These are phyloP conservation scores for Boletus pseudopeckii DNA, from an alignment of 768 basidiomycete genomes.

Conservation along the genomic window DNA sequence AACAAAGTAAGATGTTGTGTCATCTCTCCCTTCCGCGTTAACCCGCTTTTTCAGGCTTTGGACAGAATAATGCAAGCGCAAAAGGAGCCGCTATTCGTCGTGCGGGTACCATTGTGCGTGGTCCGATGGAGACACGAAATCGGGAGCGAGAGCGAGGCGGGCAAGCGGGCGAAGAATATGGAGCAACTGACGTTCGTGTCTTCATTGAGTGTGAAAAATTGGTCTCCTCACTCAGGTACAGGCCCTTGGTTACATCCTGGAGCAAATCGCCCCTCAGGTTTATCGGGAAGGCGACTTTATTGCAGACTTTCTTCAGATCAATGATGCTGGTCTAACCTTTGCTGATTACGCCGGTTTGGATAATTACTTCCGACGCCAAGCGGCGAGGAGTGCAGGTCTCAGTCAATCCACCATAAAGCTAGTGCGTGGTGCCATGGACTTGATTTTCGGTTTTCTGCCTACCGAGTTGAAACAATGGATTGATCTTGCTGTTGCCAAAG, in stretches of 20 bases:
- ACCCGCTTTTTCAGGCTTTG: conserved; percentile 41
- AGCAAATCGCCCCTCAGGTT: conserved; percentile 72
- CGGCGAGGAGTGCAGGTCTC: conserved; percentile 66
- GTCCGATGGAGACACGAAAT: conserved; percentile 56
- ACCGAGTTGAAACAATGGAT: conserved; percentile 82
- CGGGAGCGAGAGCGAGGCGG: conserved; percentile 50
- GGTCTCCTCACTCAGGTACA: conserved; percentile 28
- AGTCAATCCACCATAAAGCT: conserved; percentile 72
- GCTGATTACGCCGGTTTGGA: conserved; percentile 95
- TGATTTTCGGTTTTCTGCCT: conserved; percentile 92
- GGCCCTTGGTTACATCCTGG: conserved; percentile 73
- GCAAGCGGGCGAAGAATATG: conserved; percentile 53
- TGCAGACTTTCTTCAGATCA: conserved; percentile 88
- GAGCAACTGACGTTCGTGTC: conserved; percentile 64
- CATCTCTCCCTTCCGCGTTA: not conserved
- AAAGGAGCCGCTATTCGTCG: conserved; percentile 68
- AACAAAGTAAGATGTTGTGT: conserved; percentile 50
- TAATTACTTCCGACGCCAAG: conserved; percentile 91
- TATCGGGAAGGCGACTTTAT: conserved; percentile 86
- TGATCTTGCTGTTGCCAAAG: conserved; percentile 71
- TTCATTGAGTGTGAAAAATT: not conserved
- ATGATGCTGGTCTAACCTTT: conserved; percentile 83
- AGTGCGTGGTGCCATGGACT: conserved; percentile 84
- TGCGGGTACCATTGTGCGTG: conserved; percentile 82
- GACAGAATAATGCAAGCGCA: conserved; percentile 25